Conservation (phyloP, 2,329 filamentous ascomycete genomes). For the Epichloe gansuensis region DNA sequence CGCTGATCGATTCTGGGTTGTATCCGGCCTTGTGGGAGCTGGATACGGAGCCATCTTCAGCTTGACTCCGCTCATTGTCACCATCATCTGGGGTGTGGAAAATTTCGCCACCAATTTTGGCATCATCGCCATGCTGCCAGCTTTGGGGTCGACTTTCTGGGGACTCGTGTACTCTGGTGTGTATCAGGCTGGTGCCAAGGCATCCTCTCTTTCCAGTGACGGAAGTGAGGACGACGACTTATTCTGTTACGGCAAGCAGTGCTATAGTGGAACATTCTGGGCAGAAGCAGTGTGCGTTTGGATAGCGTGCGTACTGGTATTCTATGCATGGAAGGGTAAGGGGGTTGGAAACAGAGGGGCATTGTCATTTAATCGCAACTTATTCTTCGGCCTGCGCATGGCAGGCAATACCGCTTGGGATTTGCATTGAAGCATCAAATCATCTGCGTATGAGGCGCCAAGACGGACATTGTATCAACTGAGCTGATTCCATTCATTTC, state of each 20-base stretch:
- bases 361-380: conserved; percentile 42
- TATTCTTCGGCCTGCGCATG: neutral
- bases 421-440: too few relatives aligned
- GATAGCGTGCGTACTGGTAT: conserved; percentile 59
- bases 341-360: conserved; percentile 64
- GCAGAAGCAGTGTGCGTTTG: conserved; percentile 72
- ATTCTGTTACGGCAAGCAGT: conserved; percentile 70
- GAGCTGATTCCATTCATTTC: too few relatives aligned
- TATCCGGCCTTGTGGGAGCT: conserved; percentile 73
- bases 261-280: conserved; percentile 78
- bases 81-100: conserved; percentile 96
- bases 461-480: too few relatives aligned
- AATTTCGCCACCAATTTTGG: conserved; percentile 99
- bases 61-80: conserved; percentile 81
- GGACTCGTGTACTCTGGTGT: conserved; percentile 75
- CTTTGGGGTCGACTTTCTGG: conserved; percentile 80
- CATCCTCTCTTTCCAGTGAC: conserved; percentile 19
- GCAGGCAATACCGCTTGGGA: neutral
- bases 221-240: conserved; percentile 31
- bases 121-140: conserved; percentile 84
- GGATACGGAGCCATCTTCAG: conserved; percentile 91
- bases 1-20: conserved; percentile 69
- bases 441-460: too few relatives aligned
- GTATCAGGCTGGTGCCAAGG: conserved; percentile 56
- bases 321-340: conserved; percentile 71